Percentiles rank a stretch among this genome's conserved stretches.
These are phyloP conservation scores for Ulota crispa DNA, from an alignment of 225 moss, liverwort and hornwort genomes.

Conservation along the genomic window DNA sequence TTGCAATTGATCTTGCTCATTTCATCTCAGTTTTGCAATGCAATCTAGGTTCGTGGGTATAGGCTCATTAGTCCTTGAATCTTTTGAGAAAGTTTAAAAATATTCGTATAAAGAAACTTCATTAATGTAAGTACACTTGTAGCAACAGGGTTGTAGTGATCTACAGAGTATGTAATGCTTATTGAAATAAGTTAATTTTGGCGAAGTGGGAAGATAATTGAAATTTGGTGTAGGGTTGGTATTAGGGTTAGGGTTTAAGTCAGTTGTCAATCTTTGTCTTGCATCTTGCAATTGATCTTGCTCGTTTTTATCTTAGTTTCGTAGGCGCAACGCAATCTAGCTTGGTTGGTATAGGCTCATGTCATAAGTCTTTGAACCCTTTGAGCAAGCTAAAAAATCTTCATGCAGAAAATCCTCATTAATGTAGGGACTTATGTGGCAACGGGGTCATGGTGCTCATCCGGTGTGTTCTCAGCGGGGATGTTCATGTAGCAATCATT, in stretches of 20 bases:
- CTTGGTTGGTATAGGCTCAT: not conserved
- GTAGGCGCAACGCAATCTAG: not conserved
- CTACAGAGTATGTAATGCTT: not conserved
- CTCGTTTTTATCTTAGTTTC: not conserved
- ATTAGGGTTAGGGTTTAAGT: slow-evolving; percentile 15
- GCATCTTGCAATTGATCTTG: not conserved
- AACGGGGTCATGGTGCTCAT: too few relatives aligned
- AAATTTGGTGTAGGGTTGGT: not conserved
- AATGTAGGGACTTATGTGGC: not conserved
- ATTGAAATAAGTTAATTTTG: not conserved
- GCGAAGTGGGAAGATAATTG: not conserved
- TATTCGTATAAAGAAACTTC: not conserved
- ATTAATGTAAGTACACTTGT: not conserved
- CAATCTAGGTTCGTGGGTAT: not conserved
- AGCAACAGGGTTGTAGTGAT: not conserved
- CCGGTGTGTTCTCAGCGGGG: not conserved
- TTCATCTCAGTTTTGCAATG: not conserved
- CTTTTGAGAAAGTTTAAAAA: not conserved
- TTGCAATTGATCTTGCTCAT: not conserved
- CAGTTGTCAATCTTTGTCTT: not conserved
- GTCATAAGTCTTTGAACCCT: not conserved
- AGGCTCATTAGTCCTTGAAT: not conserved
- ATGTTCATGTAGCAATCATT: not conserved
- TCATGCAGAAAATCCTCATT: not conserved
- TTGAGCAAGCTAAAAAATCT: not conserved